These are phyloP conservation scores for Medicago ruthenica DNA, from an alignment of 306 rosid genomes.

Conservation along the genomic window DNA sequence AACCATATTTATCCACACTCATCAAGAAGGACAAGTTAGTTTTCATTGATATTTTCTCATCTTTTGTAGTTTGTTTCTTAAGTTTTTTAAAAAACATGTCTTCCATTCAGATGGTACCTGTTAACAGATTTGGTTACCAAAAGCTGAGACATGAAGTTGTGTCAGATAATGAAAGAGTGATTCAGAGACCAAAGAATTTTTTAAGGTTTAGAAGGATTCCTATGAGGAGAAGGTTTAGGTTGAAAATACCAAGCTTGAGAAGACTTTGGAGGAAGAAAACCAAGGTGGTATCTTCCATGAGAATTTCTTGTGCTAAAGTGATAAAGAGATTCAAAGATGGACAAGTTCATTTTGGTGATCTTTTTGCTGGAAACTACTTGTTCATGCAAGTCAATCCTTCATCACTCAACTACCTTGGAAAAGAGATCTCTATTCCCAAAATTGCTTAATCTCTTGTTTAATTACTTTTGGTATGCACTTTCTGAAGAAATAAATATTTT, in stretches of 20 bases:
- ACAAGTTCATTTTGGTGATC: slow-evolving; percentile 70
- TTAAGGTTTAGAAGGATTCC: slow-evolving; percentile 50
- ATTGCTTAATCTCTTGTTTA: slow-evolving; percentile 31
- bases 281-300: slow-evolving; percentile 52
- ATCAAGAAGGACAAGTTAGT: not conserved
- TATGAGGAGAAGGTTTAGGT: slow-evolving; percentile 60
- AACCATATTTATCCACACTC: not conserved
- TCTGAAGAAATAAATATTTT: not conserved
- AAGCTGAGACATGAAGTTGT: slow-evolving; percentile 50
- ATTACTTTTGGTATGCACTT: slow-evolving; percentile 24
- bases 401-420: slow-evolving; percentile 52
- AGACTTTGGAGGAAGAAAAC: slow-evolving; percentile 62
- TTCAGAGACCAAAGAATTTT: slow-evolving; percentile 42
- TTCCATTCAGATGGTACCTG: slow-evolving; percentile 37
- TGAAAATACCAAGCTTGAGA: slow-evolving; percentile 68
- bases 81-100: slow-evolving; percentile 34
- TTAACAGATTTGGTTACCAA: slow-evolving; percentile 56
- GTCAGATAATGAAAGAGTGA: slow-evolving; percentile 38
- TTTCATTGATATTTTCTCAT: not conserved
- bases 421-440: slow-evolving; percentile 43
- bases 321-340: slow-evolving; percentile 65
- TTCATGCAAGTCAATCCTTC: slow-evolving; percentile 74
- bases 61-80: not conserved
- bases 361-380: slow-evolving; percentile 86
- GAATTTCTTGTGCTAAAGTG: slow-evolving; percentile 51